phyloP scores from a whole-genome alignment of 2,329 filamentous ascomycete species.

The Rosellinia necatrix region DNA sequence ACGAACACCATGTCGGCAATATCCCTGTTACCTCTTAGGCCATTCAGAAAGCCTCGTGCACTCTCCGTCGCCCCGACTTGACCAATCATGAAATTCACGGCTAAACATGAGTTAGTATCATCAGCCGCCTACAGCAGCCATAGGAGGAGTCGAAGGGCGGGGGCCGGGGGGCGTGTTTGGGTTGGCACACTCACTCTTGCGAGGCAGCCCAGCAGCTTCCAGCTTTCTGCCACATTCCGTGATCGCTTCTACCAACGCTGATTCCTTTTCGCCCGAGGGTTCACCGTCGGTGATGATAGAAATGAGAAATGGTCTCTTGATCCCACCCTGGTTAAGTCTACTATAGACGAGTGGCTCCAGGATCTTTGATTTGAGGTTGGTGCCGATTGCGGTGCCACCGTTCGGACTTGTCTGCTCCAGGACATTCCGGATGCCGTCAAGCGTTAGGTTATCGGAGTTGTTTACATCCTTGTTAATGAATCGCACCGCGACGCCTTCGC shows the following conservation, averaged over 20 bases:
- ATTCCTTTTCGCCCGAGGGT: slow-evolving; percentile 5
- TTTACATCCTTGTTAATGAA: slow-evolving; percentile 26
- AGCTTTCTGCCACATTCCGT: slow-evolving; percentile 22
- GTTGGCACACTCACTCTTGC: slow-evolving; percentile 15
- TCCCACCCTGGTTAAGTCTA: background rate
- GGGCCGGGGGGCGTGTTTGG: background rate
- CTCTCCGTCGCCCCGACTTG: slow-evolving; percentile 8
- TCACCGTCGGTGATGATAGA: slow-evolving; percentile 28
- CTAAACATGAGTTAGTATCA: no score
- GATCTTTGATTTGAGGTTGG: slow-evolving; percentile 21
- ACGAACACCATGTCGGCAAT: background rate
- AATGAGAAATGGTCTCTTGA: slow-evolving; percentile 24
- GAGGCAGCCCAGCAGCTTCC: slow-evolving; percentile 7
- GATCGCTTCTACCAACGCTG: slow-evolving; percentile 12
- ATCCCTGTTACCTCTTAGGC: background rate
- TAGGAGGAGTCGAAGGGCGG: background rate
- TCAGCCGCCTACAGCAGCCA: background rate
- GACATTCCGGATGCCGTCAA: background rate
- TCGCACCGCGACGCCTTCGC: slow-evolving; percentile 27
- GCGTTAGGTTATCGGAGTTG: slow-evolving; percentile 14
- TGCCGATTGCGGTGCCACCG: slow-evolving; percentile 23
- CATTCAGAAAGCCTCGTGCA: background rate
- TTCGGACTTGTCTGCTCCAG: background rate
- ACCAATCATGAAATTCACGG: slow-evolving; percentile 18
- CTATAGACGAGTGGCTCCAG: slow-evolving; percentile 27